phyloP scores from a whole-genome alignment of 345 rosid species.

The Melastoma malabathricum region DNA sequence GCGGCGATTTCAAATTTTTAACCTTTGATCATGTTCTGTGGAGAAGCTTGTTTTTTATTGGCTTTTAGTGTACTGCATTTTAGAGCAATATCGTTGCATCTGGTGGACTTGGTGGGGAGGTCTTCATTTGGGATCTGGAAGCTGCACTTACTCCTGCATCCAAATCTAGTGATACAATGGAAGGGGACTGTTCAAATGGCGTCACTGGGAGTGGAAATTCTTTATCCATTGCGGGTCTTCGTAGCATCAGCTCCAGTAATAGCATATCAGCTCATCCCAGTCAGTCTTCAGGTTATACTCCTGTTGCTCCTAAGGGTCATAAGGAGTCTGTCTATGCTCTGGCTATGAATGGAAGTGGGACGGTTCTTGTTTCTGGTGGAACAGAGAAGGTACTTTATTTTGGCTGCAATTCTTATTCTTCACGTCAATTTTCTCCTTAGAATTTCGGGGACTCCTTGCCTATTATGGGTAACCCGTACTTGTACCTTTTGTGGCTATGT shows the following conservation, averaged over 20 bases:
- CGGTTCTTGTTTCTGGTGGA: constrained; percentile 96
- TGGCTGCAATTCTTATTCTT: not conserved
- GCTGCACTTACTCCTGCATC: constrained; percentile 69
- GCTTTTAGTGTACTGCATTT: constrained; percentile 52
- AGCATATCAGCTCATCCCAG: constrained; percentile 52
- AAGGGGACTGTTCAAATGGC: constrained; percentile 70
- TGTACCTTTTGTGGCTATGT: too few relatives aligned
- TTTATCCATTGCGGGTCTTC: constrained; percentile 54
- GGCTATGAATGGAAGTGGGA: constrained; percentile 87
- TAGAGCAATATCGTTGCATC: constrained; percentile 97
- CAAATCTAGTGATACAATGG: constrained; percentile 55
- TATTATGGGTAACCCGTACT: too few relatives aligned
- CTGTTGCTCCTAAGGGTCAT: constrained; percentile 87
- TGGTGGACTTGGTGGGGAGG: constrained; percentile 99
- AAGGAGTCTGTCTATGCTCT: constrained; percentile 99
- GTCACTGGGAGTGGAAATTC: constrained; percentile 44
- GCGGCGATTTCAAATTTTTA: constrained; percentile 2
- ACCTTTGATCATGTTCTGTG: not conserved
- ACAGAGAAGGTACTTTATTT: constrained; percentile 71
- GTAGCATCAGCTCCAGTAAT: constrained; percentile 74
- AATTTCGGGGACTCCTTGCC: too few relatives aligned
- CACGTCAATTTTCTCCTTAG: too few relatives aligned
- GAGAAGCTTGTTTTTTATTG: constrained; percentile 42
- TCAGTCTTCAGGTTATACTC: constrained; percentile 70
- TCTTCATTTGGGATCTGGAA: constrained; percentile 97